These are phyloP conservation scores for Obelidium mucronatum DNA, from an alignment of 192 early-diverging fungal species.

Conservation along the genomic window DNA sequence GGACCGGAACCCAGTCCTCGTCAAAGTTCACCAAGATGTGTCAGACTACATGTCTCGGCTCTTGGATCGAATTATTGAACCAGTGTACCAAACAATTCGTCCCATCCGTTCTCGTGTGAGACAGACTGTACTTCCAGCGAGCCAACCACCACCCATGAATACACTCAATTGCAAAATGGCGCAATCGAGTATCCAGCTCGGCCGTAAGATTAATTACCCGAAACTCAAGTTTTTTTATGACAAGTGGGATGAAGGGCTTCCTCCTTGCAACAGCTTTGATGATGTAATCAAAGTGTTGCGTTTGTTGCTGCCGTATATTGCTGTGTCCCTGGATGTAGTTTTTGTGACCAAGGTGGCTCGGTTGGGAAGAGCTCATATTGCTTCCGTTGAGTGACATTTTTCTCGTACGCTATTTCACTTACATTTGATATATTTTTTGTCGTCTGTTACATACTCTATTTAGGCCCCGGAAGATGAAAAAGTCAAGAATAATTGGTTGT, in stretches of 20 bases:
- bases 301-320: conserved; percentile 44
- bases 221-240: conserved; percentile 68
- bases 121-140: conserved; percentile 32
- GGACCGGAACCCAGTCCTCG: conserved; percentile 57
- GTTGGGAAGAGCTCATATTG: conserved; percentile 50
- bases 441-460: neutral
- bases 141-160: conserved; percentile 37
- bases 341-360: conserved; percentile 55
- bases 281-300: conserved; percentile 34
- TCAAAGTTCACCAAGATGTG: conserved; percentile 64
- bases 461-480: conserved; percentile 22
- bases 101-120: neutral
- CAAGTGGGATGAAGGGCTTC: conserved; percentile 60
- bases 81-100: conserved; percentile 51
- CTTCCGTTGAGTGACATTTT: conserved; percentile 30
- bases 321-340: conserved; percentile 50
- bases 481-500: conserved; percentile 50
- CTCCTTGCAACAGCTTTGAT: conserved; percentile 17
- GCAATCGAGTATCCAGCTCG: conserved; percentile 29
- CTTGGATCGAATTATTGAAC: conserved; percentile 64
- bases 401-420: too few species aligned
- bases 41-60: conserved; percentile 67
- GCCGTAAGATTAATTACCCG: conserved; percentile 38
- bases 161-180: conserved; percentile 35
- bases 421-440: too few species aligned